Evolutionary conservation across 2,329 filamentous ascomycete genomes (phyloP).

Genomic region (Penicillium sumatraense): DNA sequence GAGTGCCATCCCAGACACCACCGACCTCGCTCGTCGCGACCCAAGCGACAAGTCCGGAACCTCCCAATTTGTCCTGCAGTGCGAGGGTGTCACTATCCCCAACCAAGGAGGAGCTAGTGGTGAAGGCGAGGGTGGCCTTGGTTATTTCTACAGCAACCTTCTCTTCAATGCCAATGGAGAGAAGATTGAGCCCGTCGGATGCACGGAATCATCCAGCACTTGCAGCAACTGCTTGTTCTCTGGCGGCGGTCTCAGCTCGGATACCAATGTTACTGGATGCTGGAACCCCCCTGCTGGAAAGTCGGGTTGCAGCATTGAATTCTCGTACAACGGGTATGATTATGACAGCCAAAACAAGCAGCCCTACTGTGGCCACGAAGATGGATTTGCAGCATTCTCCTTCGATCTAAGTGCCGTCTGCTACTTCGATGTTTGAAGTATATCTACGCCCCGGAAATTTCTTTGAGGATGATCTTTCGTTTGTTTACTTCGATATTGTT

Average conservation of each 20-base stretch:
- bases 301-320: conserved; percentile 1
- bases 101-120: conserved; percentile 6
- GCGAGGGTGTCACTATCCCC: conserved; percentile 7
- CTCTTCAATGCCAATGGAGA: conserved; percentile 3
- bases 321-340: conserved; percentile 9
- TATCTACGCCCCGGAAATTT: no score
- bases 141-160: conserved; percentile 9
- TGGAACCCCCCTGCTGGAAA: conserved; percentile 8
- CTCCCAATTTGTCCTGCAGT: conserved; percentile 9
- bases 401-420: conserved; percentile 8
- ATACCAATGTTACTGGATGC: conserved; percentile 13
- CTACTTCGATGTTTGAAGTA: conserved; percentile 4
- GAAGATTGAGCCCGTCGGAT: conserved; percentile 2
- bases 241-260: conserved; percentile 6
- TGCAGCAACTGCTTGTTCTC: conserved; percentile 10
- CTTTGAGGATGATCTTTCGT: no score
- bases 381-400: conserved; percentile 2
- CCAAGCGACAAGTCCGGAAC: conserved; percentile 10
- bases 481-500: no score
- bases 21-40: neutral
- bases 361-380: conserved; percentile 2
- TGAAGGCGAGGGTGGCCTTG: conserved; percentile 6
- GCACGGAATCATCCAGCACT: neutral
- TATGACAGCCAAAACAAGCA: conserved; percentile 5
- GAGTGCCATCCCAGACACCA: neutral